These are phyloP conservation scores for Alternaria gansuensis DNA, from an alignment of 2,329 filamentous ascomycete genomes.

Conservation along the genomic window DNA sequence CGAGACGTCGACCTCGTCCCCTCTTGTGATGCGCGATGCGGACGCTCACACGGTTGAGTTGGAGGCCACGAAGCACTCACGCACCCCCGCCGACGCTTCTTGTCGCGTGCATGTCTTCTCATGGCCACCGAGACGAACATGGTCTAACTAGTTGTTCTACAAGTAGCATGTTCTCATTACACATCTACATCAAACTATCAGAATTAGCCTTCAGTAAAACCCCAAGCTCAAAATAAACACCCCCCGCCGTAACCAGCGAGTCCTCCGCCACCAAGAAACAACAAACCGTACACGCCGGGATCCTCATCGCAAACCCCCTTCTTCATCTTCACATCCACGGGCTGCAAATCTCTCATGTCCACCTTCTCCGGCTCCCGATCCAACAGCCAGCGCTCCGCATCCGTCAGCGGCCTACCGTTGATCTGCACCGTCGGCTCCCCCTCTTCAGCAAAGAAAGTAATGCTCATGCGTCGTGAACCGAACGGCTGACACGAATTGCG, in stretches of 20 bases:
- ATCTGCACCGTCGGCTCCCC: slow-evolving; percentile 7
- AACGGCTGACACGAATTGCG: not conserved
- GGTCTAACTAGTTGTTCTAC: not conserved
- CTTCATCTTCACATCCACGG: slow-evolving; percentile 2
- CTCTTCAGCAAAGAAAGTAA: slow-evolving; percentile 3
- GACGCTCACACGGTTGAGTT: not conserved
- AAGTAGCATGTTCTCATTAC: not conserved
- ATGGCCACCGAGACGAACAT: not conserved
- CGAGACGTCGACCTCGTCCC: slow-evolving; percentile 5
- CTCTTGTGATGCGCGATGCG: not conserved
- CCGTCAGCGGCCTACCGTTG: slow-evolving; percentile 9
- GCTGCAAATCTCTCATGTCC: slow-evolving; percentile 4
- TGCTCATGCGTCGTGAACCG: not conserved
- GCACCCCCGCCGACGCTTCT: not conserved
- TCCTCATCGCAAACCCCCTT: not conserved
- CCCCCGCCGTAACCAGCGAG: slow-evolving; percentile 5
- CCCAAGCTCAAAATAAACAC: not conserved
- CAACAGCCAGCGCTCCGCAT: not conserved
- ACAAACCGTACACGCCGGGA: slow-evolving; percentile 8
- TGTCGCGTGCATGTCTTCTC: not conserved
- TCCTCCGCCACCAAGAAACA: slow-evolving; percentile 1
- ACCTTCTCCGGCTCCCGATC: not conserved
- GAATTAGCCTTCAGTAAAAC: too few relatives aligned
- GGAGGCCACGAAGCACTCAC: slow-evolving; percentile 3
- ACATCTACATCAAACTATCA: not conserved